Conservation (phyloP, 768 basidiomycete genomes). For the Mrakia blollopis region DNA sequence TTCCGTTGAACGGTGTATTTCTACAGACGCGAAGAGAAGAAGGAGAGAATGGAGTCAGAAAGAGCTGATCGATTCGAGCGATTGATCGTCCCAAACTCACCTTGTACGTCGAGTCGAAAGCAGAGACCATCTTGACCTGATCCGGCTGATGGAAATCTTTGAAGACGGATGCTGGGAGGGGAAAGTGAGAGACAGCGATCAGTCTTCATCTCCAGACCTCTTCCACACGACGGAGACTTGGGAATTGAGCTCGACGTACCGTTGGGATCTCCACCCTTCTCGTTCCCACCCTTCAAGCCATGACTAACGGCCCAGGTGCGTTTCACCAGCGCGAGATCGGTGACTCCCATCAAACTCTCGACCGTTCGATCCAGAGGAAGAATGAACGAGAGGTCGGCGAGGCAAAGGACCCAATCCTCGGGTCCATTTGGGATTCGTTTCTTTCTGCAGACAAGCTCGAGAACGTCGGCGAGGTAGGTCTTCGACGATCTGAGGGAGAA, state of each 20-base stretch:
- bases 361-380: constrained; percentile 93
- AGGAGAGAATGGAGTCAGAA: not conserved
- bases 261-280: constrained; percentile 77
- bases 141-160: constrained; percentile 73
- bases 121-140: constrained; percentile 54
- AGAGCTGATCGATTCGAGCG: not conserved
- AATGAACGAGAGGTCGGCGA: constrained; percentile 50
- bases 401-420: constrained; percentile 59
- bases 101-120: constrained; percentile 86
- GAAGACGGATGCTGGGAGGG: constrained; percentile 71
- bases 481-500: constrained; percentile 54
- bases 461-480: constrained; percentile 95
- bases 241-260: constrained; percentile 50
- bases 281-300: constrained; percentile 53
- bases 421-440: constrained; percentile 44
- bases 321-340: constrained; percentile 75
- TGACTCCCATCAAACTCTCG: constrained; percentile 84
- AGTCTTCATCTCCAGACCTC: no score
- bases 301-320: constrained; percentile 67
- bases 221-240: not conserved
- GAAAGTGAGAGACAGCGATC: not conserved
- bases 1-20: constrained; percentile 90
- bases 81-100: constrained; percentile 44
- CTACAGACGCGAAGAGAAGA: constrained; percentile 45
- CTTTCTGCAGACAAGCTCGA: constrained; percentile 64